A percentile compares a stretch with the other conserved stretches of the same genome.
These are phyloP conservation scores for Talaromyces wortmannii DNA, from an alignment of 495 filamentous ascomycete species.

Conservation along the genomic window DNA sequence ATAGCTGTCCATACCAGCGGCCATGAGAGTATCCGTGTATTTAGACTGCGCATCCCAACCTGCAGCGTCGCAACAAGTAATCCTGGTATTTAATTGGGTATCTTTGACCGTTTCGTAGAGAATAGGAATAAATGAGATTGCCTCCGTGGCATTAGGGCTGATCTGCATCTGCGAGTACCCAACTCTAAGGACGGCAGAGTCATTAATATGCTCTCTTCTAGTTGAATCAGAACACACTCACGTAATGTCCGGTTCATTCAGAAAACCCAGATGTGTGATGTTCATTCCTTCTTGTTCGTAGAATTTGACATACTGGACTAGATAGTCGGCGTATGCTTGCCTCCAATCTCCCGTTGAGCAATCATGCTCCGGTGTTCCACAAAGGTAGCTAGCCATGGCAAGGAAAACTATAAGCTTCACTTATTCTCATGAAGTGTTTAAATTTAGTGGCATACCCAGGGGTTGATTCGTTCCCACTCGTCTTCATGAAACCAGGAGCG, in stretches of 20 bases:
- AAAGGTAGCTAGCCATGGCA: conserved; percentile 36
- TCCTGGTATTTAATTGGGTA: conserved; percentile 24
- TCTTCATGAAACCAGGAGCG: conserved; percentile 54
- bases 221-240: conserved; percentile 2
- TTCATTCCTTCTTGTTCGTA: conserved; percentile 43
- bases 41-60: conserved; percentile 36
- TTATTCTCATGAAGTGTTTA: not conserved
- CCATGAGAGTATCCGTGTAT: conserved; percentile 30
- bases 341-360: conserved; percentile 47
- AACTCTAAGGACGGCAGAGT: conserved; percentile 1
- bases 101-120: conserved; percentile 30
- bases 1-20: conserved; percentile 28
- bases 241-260: conserved; percentile 49
- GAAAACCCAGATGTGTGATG: conserved; percentile 43
- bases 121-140: conserved; percentile 40
- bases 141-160: conserved; percentile 34
- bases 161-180: conserved; percentile 36
- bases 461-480: conserved; percentile 25
- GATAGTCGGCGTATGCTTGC: conserved; percentile 47
- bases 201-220: not conserved
- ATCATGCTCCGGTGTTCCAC: conserved; percentile 35
- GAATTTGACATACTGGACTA: conserved; percentile 44
- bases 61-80: conserved; percentile 46
- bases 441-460: not conserved
- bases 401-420: not conserved